Evolutionary conservation across 108 stramenopile genomes (phyloP).

Genomic region (Nitzschia sp.): DNA sequence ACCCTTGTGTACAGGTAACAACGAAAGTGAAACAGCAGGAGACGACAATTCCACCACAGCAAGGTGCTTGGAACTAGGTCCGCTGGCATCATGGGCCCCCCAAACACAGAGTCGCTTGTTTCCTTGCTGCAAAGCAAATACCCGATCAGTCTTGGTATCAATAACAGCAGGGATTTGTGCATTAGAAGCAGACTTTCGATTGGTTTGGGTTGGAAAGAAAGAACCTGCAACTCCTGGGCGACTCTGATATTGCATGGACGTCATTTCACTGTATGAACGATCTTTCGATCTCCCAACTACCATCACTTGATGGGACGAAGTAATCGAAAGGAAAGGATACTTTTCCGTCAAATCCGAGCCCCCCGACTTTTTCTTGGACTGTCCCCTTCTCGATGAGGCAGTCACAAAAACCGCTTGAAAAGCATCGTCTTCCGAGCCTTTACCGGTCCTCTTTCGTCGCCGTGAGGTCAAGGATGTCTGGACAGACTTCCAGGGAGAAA

Average conservation of each 20-base stretch:
- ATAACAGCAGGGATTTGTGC: constrained; percentile 34
- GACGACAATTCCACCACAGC: constrained; percentile 20
- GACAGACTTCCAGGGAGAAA: constrained; percentile 35
- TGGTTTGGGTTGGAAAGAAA: constrained; percentile 18
- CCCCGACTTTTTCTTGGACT: constrained; percentile 24
- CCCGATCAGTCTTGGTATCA: constrained; percentile 38
- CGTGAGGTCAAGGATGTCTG: constrained; percentile 29
- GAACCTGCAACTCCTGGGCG: constrained; percentile 35
- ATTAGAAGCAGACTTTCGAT: neutral
- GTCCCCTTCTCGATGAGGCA: constrained; percentile 20
- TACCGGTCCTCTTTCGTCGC: constrained; percentile 30
- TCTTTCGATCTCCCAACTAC: constrained; percentile 31
- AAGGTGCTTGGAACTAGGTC: constrained; percentile 28
- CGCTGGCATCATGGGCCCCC: constrained; percentile 23
- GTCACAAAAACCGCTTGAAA: constrained; percentile 26
- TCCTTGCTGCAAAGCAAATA: constrained; percentile 42
- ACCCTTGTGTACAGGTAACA: constrained; percentile 34
- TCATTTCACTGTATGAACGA: constrained; percentile 24
- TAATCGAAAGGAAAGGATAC: constrained; percentile 25
- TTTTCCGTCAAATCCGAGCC: constrained; percentile 23
- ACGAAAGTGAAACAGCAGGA: constrained; percentile 23
- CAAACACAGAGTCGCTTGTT: constrained; percentile 31
- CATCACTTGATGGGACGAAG: constrained; percentile 34
- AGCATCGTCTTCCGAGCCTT: neutral
- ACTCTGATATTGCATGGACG: constrained; percentile 29